Percentiles rank a stretch among this genome's conserved stretches.
Conservation (phyloP, 1,284 basidiomycete species). For the Sphagnurus paluster region DNA sequence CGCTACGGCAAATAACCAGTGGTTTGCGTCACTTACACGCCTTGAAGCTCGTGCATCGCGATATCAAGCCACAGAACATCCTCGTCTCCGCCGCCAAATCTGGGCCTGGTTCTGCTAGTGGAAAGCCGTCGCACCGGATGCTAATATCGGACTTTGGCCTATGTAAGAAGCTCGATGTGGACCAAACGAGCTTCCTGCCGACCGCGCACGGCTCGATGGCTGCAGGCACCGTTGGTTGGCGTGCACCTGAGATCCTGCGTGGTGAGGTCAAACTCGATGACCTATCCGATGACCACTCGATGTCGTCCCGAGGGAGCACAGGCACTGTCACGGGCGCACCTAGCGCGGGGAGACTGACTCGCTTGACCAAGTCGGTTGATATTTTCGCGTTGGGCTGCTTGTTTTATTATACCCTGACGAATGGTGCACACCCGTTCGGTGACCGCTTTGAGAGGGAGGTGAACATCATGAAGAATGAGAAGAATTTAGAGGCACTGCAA, state of each 20-base stretch:
- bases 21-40: slow-evolving; percentile 91
- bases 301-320: slow-evolving; percentile 67
- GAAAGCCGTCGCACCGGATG: slow-evolving; percentile 72
- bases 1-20: slow-evolving; percentile 83
- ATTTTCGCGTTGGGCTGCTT: slow-evolving; percentile 93
- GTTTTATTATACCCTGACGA: slow-evolving; percentile 89
- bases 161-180: slow-evolving; percentile 88
- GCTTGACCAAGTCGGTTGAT: slow-evolving; percentile 91
- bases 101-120: slow-evolving; percentile 34
- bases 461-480: slow-evolving; percentile 85
- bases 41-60: slow-evolving; percentile 95
- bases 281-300: slow-evolving; percentile 56
- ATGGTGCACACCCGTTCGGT: slow-evolving; percentile 88
- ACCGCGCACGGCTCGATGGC: slow-evolving; percentile 81
- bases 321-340: slow-evolving; percentile 38
- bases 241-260: slow-evolving; percentile 89
- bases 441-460: slow-evolving; percentile 89
- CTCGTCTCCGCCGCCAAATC: slow-evolving; percentile 78
- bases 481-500: slow-evolving; percentile 68
- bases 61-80: slow-evolving; percentile 99
- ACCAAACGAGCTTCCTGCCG: slow-evolving; percentile 90
- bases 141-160: slow-evolving; percentile 95
- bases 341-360: slow-evolving; percentile 49
- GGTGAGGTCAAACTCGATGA: slow-evolving; percentile 92
- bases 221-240: slow-evolving; percentile 92